Percentiles rank a stretch among this genome's conserved stretches.
phyloP scores from a whole-genome alignment of 2,329 filamentous ascomycete species.

The Curvularia hawaiiensis region DNA sequence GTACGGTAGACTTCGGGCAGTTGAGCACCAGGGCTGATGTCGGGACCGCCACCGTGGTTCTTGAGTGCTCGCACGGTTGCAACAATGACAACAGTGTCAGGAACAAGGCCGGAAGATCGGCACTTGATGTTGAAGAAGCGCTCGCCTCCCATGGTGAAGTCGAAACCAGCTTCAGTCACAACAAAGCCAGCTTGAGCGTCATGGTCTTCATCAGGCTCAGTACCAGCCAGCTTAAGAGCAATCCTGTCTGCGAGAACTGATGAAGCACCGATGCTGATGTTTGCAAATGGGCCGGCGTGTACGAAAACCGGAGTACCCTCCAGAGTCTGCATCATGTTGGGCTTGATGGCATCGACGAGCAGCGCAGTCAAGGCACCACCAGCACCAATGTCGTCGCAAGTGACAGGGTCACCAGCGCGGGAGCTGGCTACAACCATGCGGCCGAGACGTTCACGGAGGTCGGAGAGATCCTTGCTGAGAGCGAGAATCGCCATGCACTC shows the following conservation, averaged over 20 bases:
- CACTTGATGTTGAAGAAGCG: conserved; percentile 99
- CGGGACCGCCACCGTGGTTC: conserved; percentile 95
- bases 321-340: conserved; percentile 97
- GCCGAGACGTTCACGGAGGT: conserved; percentile 92
- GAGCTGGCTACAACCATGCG: conserved; percentile 96
- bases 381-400: conserved; percentile 92
- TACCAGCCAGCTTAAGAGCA: conserved; percentile 93
- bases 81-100: conserved; percentile 93
- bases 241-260: conserved; percentile 95
- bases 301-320: conserved; percentile 98
- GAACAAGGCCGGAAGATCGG: conserved; percentile 87
- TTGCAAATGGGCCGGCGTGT: conserved; percentile 96
- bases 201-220: conserved; percentile 87
- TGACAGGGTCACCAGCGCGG: conserved; percentile 83
- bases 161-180: conserved; percentile 95
- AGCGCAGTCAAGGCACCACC: conserved; percentile 91
- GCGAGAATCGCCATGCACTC: conserved; percentile 99
- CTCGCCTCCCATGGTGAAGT: conserved; percentile 99
- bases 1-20: conserved; percentile 88
- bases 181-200: conserved; percentile 86
- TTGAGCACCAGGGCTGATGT: conserved; percentile 83
- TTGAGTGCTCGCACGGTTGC: conserved; percentile 95
- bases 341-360: conserved; percentile 99
- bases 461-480: conserved; percentile 81
- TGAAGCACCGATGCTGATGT: conserved; percentile 97